phyloP scores from a whole-genome alignment of 1,284 basidiomycete species.

The Trichosporon faecale region DNA sequence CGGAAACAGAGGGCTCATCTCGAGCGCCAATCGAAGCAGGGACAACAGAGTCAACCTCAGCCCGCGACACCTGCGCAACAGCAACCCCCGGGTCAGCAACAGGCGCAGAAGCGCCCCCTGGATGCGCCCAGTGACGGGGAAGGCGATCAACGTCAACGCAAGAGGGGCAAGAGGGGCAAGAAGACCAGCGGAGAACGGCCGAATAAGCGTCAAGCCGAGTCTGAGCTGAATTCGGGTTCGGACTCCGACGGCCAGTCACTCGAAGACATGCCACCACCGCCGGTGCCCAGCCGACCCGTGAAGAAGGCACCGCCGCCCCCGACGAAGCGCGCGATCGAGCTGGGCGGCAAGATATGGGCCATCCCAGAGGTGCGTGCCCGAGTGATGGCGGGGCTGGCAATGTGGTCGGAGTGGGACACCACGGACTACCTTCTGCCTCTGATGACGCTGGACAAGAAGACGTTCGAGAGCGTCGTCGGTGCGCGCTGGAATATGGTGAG shows the following conservation, averaged over 20 bases:
- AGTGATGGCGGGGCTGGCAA: not conserved
- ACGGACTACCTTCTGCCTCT: not conserved
- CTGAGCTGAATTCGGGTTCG: not conserved
- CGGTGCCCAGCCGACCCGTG: too few relatives aligned
- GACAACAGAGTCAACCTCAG: not conserved
- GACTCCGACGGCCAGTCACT: not conserved
- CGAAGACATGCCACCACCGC: too few relatives aligned
- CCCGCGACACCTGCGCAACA: too few relatives aligned
- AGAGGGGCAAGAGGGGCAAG: too few relatives aligned
- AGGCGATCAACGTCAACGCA: not conserved
- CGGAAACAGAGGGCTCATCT: not conserved
- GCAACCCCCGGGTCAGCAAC: not conserved
- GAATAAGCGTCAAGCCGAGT: too few relatives aligned
- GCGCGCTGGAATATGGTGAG: not conserved
- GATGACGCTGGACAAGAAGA: not conserved
- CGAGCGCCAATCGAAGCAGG: not conserved
- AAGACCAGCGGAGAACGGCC: too few relatives aligned
- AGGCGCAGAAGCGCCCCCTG: not conserved
- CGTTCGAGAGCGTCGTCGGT: not conserved
- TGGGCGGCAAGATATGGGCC: not conserved
- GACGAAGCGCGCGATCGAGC: not conserved
- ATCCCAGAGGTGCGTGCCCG: not conserved
- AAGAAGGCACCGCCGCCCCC: not conserved
- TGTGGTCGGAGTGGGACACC: not conserved
- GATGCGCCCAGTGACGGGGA: not conserved